Evolutionary conservation across 768 basidiomycete species (phyloP).

Genomic region (Hericium alpestre): DNA sequence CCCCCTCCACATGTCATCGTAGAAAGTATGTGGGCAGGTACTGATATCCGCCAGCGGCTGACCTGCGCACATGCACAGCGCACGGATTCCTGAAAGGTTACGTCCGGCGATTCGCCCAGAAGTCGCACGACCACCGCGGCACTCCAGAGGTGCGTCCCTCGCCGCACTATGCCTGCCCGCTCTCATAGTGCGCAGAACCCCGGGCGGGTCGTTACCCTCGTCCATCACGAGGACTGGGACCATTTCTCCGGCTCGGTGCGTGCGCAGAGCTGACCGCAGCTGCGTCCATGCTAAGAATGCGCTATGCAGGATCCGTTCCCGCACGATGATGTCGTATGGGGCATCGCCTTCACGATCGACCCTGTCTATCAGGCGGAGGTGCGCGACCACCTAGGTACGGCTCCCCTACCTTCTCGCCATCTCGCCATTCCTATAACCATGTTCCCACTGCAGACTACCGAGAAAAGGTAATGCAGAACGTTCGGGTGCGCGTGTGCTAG

Average conservation of each 20-base stretch:
- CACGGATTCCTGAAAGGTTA: conserved; percentile 86
- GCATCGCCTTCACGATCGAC: conserved; percentile 83
- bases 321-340: conserved; percentile 79
- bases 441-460: conserved; percentile 44
- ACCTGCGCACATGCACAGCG: conserved; percentile 24
- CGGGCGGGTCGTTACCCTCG: conserved; percentile 82
- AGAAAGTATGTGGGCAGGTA: conserved; percentile 36
- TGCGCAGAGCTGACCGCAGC: neutral
- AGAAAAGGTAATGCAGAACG: conserved; percentile 50
- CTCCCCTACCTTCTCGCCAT: neutral
- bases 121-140: conserved; percentile 87
- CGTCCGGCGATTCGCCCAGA: conserved; percentile 82
- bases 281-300: neutral
- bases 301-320: conserved; percentile 51
- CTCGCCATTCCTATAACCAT: too few species aligned
- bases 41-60: neutral
- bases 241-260: conserved; percentile 56
- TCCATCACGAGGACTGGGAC: conserved; percentile 86
- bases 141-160: conserved; percentile 56
- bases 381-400: conserved; percentile 67
- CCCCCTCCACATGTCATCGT: conserved; percentile 72
- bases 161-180: neutral
- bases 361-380: conserved; percentile 65
- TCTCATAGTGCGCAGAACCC: conserved; percentile 44
- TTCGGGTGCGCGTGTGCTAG: neutral